phyloP scores from a whole-genome alignment of 2,329 filamentous ascomycete species.

The Capronia coronata region DNA sequence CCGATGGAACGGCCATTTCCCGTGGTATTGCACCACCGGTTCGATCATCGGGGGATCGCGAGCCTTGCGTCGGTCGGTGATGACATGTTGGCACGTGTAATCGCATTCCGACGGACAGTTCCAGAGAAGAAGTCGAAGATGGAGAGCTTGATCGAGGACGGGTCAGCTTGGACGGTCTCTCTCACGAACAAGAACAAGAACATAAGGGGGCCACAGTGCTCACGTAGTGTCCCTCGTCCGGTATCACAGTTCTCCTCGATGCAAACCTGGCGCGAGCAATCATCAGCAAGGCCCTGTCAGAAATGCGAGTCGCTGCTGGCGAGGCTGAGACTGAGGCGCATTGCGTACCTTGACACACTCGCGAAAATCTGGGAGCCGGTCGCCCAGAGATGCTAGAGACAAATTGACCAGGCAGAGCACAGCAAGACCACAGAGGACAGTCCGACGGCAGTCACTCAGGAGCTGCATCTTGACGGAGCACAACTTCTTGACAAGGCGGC shows the following conservation, averaged over 20 bases:
- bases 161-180: no score
- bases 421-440: neutral
- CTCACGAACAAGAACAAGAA: no score
- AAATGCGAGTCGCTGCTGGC: no score
- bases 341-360: slow-evolving; percentile 70
- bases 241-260: slow-evolving; percentile 68
- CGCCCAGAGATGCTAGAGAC: slow-evolving; percentile 64
- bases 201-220: slow-evolving; percentile 33
- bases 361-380: slow-evolving; percentile 78
- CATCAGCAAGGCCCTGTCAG: no score
- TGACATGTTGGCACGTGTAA: slow-evolving; percentile 92
- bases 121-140: slow-evolving; percentile 85
- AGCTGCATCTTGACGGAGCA: neutral
- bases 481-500: neutral
- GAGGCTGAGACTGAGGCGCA: no score
- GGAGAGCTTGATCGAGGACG: slow-evolving; percentile 64
- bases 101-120: slow-evolving; percentile 91
- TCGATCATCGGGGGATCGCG: slow-evolving; percentile 57
- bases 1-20: slow-evolving; percentile 95
- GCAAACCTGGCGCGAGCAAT: slow-evolving; percentile 62
- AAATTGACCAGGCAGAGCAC: neutral
- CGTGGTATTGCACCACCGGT: slow-evolving; percentile 84
- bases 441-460: neutral
- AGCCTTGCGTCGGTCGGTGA: slow-evolving; percentile 65
- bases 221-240: slow-evolving; percentile 64